Base-by-base conservation (phyloP, 78 protist genomes). In the Planoprotostelium fungivorum region DNA sequence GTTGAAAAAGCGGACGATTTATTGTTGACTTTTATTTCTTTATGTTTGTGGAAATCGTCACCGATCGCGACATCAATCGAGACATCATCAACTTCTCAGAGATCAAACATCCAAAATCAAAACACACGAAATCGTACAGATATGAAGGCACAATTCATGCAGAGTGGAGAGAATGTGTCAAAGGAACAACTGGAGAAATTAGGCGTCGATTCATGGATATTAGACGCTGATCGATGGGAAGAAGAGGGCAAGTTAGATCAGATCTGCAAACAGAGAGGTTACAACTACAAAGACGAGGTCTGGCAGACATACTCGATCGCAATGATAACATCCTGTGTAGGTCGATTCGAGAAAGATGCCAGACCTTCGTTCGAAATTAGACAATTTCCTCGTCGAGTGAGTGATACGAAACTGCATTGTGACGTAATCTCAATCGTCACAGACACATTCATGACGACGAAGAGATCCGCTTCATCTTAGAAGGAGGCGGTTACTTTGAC, bases 391-490 rank as follows among this genome's bases (percentile, higher is more conserved):
- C 87, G 89, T 88, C 38, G 98, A 97, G 95, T 94, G 88, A 25
- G 39, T 51, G 29, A 38, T 51, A 37, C 16, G 5, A 28, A 85
- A 25, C 28, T 34, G 39, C 28, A 29, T 37, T 86, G 25, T 31
- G 34, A 36, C 83, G 34, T 86, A 0, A 28, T 38, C 35, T 28
- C 34, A 39, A 0, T 28, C 63, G 0, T 36, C 83, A 34, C 35
- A 95, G 97, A 83, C 98, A 97, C 83, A 85, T 96, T 38, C 98
- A 97, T 89, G 97, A 95, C 34, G 97, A 96, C 51, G 98, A 97
- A 63, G 98, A 97, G 86, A 94, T 97, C 89, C 96, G 98, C 38
- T 94, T 93, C 95, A 89, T 96, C 84, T n/a, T 89, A 23, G 97
- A 90, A 16, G 98, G 98, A 35, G 16, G 90, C 36, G 98, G 98